Conservation (phyloP, 441 rosid species). For the Pelargonium australe region DNA sequence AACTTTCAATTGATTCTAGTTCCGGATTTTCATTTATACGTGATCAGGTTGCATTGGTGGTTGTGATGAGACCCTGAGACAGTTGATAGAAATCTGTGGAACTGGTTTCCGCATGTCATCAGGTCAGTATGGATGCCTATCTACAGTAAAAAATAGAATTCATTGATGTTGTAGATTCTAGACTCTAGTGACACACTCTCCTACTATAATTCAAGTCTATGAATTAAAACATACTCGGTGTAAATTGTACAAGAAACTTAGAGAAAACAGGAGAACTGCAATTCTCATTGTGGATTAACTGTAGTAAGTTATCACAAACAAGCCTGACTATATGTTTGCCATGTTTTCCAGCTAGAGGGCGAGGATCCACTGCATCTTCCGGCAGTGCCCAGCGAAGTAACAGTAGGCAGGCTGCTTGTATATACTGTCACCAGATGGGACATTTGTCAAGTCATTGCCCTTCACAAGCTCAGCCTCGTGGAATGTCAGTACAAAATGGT, state of each 20-base stretch:
- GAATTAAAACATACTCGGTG: neutral
- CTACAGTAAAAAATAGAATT: neutral
- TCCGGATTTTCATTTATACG: constrained; percentile 13
- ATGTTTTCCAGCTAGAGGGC: constrained; percentile 49
- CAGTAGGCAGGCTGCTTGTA: constrained; percentile 47
- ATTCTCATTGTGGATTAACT: neutral
- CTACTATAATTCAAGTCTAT: constrained; percentile 1
- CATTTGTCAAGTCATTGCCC: constrained; percentile 76
- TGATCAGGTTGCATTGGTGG: constrained; percentile 88
- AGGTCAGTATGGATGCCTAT: constrained; percentile 39
- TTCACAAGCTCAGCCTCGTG: constrained; percentile 40
- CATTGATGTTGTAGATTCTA: neutral
- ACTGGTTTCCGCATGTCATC: constrained; percentile 67
- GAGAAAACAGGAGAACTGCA: neutral
- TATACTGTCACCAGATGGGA: constrained; percentile 70
- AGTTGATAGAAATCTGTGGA: constrained; percentile 85
- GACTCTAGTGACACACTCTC: neutral
- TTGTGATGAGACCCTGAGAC: constrained; percentile 73
- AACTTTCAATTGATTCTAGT: neutral
- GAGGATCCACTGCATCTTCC: constrained; percentile 39
- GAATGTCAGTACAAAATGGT: constrained; percentile 46
- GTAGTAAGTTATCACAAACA: constrained; percentile 6
- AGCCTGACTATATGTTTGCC: constrained; percentile 17
- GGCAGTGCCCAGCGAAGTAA: constrained; percentile 50
- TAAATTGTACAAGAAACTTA: neutral